Base-by-base conservation (phyloP, 441 rosid species). In the Iberis amara region DNA sequence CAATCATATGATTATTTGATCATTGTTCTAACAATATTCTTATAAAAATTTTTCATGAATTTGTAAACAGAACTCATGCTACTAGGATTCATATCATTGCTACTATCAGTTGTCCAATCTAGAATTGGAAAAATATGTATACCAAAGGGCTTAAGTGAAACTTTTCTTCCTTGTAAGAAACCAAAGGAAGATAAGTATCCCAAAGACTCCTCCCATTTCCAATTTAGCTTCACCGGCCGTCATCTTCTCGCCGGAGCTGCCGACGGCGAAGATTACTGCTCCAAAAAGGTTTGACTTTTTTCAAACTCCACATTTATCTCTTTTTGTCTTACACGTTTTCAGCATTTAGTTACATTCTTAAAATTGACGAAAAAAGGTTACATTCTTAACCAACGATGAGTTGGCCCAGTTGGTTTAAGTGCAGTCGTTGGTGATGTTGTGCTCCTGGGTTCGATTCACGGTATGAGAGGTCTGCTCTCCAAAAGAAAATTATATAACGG, bases 61-160 rank as follows among this genome's bases (percentile, higher is more conserved):
- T n/a, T n/a, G n/a, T n/a, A 26, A 46, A 46, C 70, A 65, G 74
- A 70, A 49, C 70, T 85, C 66, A 82, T 82, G 94, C 69, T 83
- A 26, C 30, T 82, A 73, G 95, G 95, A 27, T 86, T 86, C 57
- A 86, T 86, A 52, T 83, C 95, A n/a, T 68, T 83, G 64, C 62
- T 86, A 11, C 63, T 83, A 44, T 59, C 89, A 21, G 89, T 83
- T 8, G 65, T 70, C 52, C 86, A 83, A 56, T 50, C 45, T 0
- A 45, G 39, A 41, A 81, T 86, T 14, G 64, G 31, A 66, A 62
- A 54, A 9, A 60, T 86, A 35, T 86, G 95, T 58, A 81, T 86
- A 31, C 12, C 89, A 0, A 47, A 69, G 65, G 57, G 47, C 1
- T 27, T 76, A 4, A 72, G 83, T 12, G 10, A 41, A 36, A 76